Conservation (phyloP, 495 filamentous ascomycete genomes). For the Parathielavia appendiculata region DNA sequence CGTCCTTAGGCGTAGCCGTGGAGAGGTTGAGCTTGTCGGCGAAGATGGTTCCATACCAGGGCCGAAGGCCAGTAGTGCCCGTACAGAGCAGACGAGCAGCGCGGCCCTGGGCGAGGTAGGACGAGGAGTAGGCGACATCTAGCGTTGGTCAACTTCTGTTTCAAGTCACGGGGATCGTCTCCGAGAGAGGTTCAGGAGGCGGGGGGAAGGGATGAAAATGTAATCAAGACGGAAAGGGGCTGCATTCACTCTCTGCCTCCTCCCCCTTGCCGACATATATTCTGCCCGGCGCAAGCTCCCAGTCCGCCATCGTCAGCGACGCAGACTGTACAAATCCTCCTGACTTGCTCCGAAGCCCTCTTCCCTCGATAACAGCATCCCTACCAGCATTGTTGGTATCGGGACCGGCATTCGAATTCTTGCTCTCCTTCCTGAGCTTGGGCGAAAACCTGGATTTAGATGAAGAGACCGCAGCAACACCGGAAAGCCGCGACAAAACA, state of each 20-base stretch:
- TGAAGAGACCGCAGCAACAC: neutral
- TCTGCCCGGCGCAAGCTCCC: conserved; percentile 19
- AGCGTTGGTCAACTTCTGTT: neutral
- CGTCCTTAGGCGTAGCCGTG: neutral
- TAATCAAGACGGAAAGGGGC: neutral
- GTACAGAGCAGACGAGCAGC: neutral
- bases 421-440: neutral
- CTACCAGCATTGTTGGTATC: neutral
- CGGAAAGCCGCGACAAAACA: neutral
- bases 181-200: neutral
- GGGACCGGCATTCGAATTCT: neutral
- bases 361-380: neutral
- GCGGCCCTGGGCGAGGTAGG: conserved; percentile 11
- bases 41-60: neutral
- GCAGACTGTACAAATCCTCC: neutral
- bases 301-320: conserved; percentile 10
- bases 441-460: neutral
- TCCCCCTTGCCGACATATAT: conserved; percentile 5
- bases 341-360: neutral
- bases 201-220: neutral
- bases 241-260: conserved; percentile 6
- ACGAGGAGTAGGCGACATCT: conserved; percentile 18
- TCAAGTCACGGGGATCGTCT: neutral
- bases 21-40: too few relatives aligned
- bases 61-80: neutral